Percentiles rank a stretch among this genome's conserved stretches.
Conservation (phyloP, 495 filamentous ascomycete genomes). For the Penicillium pulvis region DNA sequence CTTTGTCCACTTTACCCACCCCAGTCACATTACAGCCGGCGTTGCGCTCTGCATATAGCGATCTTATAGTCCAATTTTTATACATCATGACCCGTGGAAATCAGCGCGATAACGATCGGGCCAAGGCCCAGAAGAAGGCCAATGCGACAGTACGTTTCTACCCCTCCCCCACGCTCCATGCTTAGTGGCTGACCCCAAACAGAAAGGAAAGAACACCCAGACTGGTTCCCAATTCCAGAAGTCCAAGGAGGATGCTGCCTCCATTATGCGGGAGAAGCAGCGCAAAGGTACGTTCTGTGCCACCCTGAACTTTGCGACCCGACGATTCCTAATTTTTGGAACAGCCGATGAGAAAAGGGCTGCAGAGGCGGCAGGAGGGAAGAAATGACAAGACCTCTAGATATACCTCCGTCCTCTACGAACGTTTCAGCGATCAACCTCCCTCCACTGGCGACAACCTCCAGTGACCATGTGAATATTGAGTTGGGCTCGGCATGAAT, state of each 20-base stretch:
- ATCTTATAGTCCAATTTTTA: constrained; percentile 1
- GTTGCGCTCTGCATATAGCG: constrained; percentile 8
- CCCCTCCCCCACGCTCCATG: background rate
- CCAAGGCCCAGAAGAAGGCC: constrained; percentile 73
- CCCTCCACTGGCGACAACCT: background rate
- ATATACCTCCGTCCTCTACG: background rate
- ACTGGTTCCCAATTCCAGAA: constrained; percentile 67
- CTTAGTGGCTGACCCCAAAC: constrained; percentile 18
- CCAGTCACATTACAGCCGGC: background rate
- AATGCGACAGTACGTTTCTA: constrained; percentile 39
- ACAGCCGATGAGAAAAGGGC: constrained; percentile 38
- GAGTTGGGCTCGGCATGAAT: background rate
- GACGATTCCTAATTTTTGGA: constrained; percentile 7
- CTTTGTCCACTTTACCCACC: background rate
- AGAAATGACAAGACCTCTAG: constrained; percentile 20
- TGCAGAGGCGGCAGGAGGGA: constrained; percentile 27
- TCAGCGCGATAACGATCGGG: constrained; percentile 86
- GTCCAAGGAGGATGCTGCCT: constrained; percentile 74
- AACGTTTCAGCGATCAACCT: background rate
- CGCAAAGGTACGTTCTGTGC: constrained; percentile 61
- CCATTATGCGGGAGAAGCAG: constrained; percentile 91
- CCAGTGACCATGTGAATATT: background rate
- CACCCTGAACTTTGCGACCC: background rate
- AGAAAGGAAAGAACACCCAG: constrained; percentile 67
- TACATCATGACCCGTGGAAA: constrained; percentile 85